phyloP scores from a whole-genome alignment of 2,329 filamentous ascomycete genomes.

The Fusarium sp. region DNA sequence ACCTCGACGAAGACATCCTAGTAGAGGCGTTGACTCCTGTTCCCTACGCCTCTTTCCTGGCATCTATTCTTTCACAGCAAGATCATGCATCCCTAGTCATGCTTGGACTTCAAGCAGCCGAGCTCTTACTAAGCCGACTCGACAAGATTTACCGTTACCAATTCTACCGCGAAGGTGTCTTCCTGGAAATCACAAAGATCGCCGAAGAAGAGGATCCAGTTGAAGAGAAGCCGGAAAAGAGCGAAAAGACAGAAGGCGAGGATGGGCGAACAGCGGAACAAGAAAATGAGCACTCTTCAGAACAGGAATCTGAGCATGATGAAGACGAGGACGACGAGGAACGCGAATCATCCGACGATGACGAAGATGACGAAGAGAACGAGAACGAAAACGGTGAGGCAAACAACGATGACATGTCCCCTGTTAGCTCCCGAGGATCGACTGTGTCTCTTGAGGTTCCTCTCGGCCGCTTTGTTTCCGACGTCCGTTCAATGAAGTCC shows the following conservation, averaged over 20 bases:
- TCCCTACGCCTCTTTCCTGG: slow-evolving; percentile 94
- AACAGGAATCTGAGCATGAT: slow-evolving; percentile 48
- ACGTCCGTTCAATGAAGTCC: slow-evolving; percentile 67
- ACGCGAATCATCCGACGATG: slow-evolving; percentile 54
- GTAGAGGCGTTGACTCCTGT: slow-evolving; percentile 88
- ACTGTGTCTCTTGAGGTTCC: slow-evolving; percentile 73
- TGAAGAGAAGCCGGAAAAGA: slow-evolving; percentile 33
- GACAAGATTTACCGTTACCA: slow-evolving; percentile 94
- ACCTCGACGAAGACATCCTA: slow-evolving; percentile 86
- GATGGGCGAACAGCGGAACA: slow-evolving; percentile 49
- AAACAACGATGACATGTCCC: slow-evolving; percentile 71
- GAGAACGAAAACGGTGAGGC: slow-evolving; percentile 64
- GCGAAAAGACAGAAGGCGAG: slow-evolving; percentile 36
- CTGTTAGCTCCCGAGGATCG: slow-evolving; percentile 73
- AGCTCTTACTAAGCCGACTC: slow-evolving; percentile 85
- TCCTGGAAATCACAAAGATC: slow-evolving; percentile 88
- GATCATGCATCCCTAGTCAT: slow-evolving; percentile 91
- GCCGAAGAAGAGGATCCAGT: slow-evolving; percentile 63
- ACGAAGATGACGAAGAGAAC: slow-evolving; percentile 66
- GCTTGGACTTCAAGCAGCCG: slow-evolving; percentile 87
- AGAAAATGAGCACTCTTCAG: slow-evolving; percentile 48
- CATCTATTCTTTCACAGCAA: slow-evolving; percentile 93
- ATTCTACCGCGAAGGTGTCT: slow-evolving; percentile 96
- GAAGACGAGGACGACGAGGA: slow-evolving; percentile 51
- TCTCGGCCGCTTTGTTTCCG: slow-evolving; percentile 60